Evolutionary conservation across 768 basidiomycete genomes (phyloP).

Genomic region (Serendipita sp.): DNA sequence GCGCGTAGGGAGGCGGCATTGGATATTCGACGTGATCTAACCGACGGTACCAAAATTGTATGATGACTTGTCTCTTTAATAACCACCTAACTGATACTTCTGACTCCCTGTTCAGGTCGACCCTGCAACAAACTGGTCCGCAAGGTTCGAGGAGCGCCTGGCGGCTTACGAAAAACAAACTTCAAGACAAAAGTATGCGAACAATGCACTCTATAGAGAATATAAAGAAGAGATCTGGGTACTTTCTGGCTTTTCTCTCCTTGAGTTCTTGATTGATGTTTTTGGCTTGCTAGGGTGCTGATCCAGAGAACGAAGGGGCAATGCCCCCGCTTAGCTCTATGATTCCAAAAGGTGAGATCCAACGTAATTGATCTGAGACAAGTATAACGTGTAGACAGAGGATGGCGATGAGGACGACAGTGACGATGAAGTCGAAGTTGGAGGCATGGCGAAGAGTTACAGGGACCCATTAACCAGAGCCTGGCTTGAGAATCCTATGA

Average conservation of each 20-base stretch:
- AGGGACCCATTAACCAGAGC: constrained; percentile 69
- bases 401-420: constrained; percentile 65
- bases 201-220: constrained; percentile 37
- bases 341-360: constrained; percentile 45
- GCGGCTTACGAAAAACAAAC: constrained; percentile 44
- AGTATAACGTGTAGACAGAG: constrained; percentile 33
- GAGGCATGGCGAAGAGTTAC: constrained; percentile 70
- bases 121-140: constrained; percentile 35
- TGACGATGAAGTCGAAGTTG: constrained; percentile 80
- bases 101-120: constrained; percentile 29
- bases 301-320: constrained; percentile 41
- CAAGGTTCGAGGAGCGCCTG: constrained; percentile 27
- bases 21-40: constrained; percentile 40
- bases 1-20: constrained; percentile 39
- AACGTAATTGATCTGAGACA: not conserved
- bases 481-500: constrained; percentile 54
- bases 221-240: constrained; percentile 61
- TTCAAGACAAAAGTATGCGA: constrained; percentile 63
- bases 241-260: constrained; percentile 17
- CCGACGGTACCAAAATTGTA: constrained; percentile 44
- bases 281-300: constrained; percentile 12
- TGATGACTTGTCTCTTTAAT: constrained; percentile 16
- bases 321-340: constrained; percentile 70
- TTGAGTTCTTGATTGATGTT: not conserved
- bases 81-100: not conserved